A percentile compares a stretch with the other conserved stretches of the same genome.
phyloP scores from a whole-genome alignment of 371 early-diverging fungal species.

The Mucor irregularis region DNA sequence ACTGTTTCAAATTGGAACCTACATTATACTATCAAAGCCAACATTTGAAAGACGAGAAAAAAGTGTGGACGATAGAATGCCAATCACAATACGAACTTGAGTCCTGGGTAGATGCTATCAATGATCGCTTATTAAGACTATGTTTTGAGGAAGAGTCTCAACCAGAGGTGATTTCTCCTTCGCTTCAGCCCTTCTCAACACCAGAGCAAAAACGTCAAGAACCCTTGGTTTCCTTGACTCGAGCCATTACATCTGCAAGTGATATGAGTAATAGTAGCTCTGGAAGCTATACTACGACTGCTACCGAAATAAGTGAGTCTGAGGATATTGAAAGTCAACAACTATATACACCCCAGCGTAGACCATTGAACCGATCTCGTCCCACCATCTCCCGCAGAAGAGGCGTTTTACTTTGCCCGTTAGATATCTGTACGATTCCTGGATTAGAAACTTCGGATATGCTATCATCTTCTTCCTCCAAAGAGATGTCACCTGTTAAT shows the following conservation, averaged over 20 bases:
- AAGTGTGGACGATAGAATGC: slow-evolving; percentile 29
- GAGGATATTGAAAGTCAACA: no score
- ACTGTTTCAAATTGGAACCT: slow-evolving; percentile 33
- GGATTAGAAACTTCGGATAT: slow-evolving; percentile 10
- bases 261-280: not conserved
- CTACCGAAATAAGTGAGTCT: no score
- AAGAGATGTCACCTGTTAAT: not conserved
- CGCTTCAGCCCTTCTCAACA: slow-evolving; percentile 12
- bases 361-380: not conserved
- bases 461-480: slow-evolving; percentile 14
- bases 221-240: slow-evolving; percentile 3
- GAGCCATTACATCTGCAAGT: not conserved
- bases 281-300: no score
- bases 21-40: slow-evolving; percentile 6
- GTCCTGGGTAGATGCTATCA: slow-evolving; percentile 23
- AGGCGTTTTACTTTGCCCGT: slow-evolving; percentile 21
- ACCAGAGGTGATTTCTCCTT: slow-evolving; percentile 2
- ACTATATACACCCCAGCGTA: not conserved
- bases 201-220: slow-evolving; percentile 14
- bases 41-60: slow-evolving; percentile 5
- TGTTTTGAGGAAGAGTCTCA: not conserved
- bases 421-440: slow-evolving; percentile 13
- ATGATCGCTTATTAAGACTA: slow-evolving; percentile 8
- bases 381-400: slow-evolving; percentile 21
- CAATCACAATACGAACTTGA: slow-evolving; percentile 28